phyloP scores from a whole-genome alignment of 1,284 basidiomycete species.

The Cryptococcus sp. region DNA sequence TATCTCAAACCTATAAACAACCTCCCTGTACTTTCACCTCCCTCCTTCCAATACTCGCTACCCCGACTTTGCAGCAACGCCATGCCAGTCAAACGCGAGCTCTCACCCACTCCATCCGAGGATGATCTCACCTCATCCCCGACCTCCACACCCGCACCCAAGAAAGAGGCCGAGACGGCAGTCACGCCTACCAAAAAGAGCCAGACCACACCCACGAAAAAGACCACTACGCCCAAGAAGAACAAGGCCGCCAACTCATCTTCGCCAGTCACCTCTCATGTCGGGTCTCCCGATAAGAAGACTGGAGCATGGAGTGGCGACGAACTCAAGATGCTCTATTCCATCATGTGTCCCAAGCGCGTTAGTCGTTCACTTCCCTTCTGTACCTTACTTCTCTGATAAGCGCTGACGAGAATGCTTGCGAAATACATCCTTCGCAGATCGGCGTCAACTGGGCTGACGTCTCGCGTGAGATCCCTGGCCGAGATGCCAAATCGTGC shows the following conservation, averaged over 20 bases:
- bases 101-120: conserved; percentile 3
- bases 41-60: too few species aligned
- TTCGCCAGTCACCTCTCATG: neutral
- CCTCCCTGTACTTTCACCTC: too few species aligned
- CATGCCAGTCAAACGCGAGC: conserved; percentile 10
- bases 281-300: conserved; percentile 19
- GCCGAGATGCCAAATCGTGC: conserved; percentile 33
- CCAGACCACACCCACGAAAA: neutral
- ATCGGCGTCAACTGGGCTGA: conserved; percentile 33
- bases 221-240: conserved; percentile 4
- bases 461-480: conserved; percentile 26
- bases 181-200: conserved; percentile 5
- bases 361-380: conserved; percentile 14
- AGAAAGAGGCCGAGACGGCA: conserved; percentile 6
- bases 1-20: too few species aligned
- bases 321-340: conserved; percentile 31
- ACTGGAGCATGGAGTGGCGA: conserved; percentile 32
- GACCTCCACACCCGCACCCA: conserved; percentile 4
- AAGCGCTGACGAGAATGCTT: neutral
- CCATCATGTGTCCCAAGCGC: conserved; percentile 32
- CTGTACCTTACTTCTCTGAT: neutral
- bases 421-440: conserved; percentile 12
- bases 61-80: too few species aligned
- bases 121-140: neutral
- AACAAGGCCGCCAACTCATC: neutral